phyloP scores from a whole-genome alignment of 257 asterid genomes.

The Solanum acaule region DNA sequence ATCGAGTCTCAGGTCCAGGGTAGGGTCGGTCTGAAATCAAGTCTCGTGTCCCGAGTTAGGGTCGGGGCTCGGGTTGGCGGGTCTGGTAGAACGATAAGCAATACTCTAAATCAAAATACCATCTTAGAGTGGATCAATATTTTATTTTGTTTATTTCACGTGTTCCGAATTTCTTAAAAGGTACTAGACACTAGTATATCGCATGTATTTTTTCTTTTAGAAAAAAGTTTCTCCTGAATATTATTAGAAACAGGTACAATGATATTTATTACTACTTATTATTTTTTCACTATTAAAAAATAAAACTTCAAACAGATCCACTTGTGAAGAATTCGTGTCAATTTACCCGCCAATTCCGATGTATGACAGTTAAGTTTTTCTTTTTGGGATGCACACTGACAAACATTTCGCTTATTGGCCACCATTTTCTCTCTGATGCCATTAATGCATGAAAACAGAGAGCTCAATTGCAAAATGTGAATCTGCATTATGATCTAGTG shows the following conservation, averaged over 20 bases:
- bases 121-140: no score
- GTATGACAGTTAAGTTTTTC: neutral
- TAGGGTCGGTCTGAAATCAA: no score
- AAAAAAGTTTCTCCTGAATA: neutral
- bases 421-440: neutral
- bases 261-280: no score
- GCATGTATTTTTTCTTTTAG: neutral
- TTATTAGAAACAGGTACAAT: no score
- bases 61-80: no score
- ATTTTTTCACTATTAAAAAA: neutral
- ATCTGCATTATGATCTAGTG: neutral
- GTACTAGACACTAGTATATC: neutral
- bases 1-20: no score
- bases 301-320: neutral
- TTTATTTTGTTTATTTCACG: no score
- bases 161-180: no score
- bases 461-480: neutral
- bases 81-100: neutral
- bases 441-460: neutral
- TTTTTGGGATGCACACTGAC: neutral
- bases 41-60: no score
- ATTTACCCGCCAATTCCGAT: neutral
- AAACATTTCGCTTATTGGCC: neutral
- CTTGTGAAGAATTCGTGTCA: neutral
- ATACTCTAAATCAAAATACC: no score